Evolutionary conservation across 768 basidiomycete species (phyloP), one percentile per base, ranked within the genome.

Genomic region (Mycena vulgaris): DNA sequence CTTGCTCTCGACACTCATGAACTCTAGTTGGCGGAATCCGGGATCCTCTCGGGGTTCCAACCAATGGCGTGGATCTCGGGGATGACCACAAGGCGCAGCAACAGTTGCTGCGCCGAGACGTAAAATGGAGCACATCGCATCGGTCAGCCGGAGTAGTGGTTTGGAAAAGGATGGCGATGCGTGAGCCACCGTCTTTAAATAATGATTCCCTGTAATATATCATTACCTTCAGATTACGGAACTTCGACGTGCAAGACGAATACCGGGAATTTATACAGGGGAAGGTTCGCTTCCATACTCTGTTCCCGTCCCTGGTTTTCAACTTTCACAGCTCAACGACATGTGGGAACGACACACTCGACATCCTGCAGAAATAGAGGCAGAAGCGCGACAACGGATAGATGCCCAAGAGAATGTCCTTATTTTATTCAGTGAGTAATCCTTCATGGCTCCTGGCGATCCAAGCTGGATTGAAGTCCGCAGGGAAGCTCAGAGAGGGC

Each of bases 401-500:
- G 89, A 93, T 48, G 83, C 83, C 10, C 89, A 92, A 76, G 89
- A 90, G 66, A 94, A 94, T 73, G 79, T 93, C 13, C 80, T 93
- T 31, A 93, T 94, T 37, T 75, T 92, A n/a, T 90, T 94, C 73
- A 87, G 93, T 94, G 71, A 78, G 91, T 83, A 21, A 28, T 33
- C 30, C 14, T 47, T 14, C 17, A 25, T n/a, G n/a, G 23, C 23
- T 57, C 31, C 61, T 27, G 69, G 39, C 60, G 30, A 23, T 30
- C 39, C 28, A 57, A 21, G 31, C 16, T 30, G 27, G 25, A 30
- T 25, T 27, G 6, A 17, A 30, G 27, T 53, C 17, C 63, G 2
- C 65, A 95, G 93, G 93, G 48, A 95, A 94, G 77, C 82, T 95
- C 9, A 85, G 93, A 57, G 93, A 95, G 79, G 93, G 93, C 0